Evolutionary conservation across 202 grass and related monocot genomes (phyloP).

Genomic region (Musa balbisiana): DNA sequence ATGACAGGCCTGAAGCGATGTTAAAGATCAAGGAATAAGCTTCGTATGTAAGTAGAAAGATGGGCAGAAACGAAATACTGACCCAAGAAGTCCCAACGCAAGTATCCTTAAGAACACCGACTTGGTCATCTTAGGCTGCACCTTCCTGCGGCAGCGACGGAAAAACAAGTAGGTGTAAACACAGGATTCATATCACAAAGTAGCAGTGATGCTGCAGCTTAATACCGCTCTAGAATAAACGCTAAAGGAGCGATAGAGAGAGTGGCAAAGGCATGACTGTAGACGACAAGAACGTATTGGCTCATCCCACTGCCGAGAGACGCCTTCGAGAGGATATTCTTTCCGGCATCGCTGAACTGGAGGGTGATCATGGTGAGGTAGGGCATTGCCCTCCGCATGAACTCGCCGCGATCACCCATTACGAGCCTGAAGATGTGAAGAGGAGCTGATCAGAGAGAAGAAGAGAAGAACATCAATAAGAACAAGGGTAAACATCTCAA

Average conservation of each 20-base stretch:
- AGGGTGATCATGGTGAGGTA: slow-evolving; percentile 90
- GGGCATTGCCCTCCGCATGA: slow-evolving; percentile 62
- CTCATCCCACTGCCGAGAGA: slow-evolving; percentile 87
- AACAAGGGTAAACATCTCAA: background rate
- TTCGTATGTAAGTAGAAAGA: no score
- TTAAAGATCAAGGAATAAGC: no score
- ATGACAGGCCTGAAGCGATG: background rate
- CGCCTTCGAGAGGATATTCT: slow-evolving; percentile 95
- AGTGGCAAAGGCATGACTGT: slow-evolving; percentile 88
- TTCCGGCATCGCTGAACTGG: slow-evolving; percentile 90
- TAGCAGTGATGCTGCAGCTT: background rate
- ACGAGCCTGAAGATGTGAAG: no score
- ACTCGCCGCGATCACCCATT: slow-evolving; percentile 38
- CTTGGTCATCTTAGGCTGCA: slow-evolving; percentile 81
- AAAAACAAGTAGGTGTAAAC: no score
- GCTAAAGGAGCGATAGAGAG: slow-evolving; percentile 92
- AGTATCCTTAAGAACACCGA: slow-evolving; percentile 11
- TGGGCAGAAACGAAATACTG: background rate
- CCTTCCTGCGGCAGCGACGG: slow-evolving; percentile 44
- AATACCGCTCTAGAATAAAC: slow-evolving; percentile 63
- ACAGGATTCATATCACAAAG: no score
- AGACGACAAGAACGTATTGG: slow-evolving; percentile 88
- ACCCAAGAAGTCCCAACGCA: slow-evolving; percentile 1
- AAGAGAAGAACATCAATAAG: no score
- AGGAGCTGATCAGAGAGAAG: no score